Conservation (phyloP, 1,284 basidiomycete genomes). For the Cryptococcus maquisensis region DNA sequence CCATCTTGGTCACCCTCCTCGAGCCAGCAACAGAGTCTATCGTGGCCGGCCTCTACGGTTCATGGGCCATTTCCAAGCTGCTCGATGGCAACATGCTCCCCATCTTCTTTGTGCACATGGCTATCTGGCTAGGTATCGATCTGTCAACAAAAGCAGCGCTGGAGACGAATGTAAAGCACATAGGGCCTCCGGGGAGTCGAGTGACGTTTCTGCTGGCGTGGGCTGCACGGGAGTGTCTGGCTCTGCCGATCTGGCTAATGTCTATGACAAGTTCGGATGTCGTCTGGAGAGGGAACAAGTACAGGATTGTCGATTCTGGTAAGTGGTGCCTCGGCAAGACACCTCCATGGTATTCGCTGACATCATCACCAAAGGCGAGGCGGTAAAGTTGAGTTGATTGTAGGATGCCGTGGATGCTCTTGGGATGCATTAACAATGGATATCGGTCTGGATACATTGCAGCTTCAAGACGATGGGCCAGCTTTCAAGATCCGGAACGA, state of each 20-base stretch:
- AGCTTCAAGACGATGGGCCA: neutral
- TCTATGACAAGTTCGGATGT: conserved; percentile 76
- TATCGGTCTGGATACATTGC: neutral
- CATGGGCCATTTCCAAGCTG: conserved; percentile 57
- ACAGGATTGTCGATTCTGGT: conserved; percentile 42
- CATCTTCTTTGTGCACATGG: conserved; percentile 67
- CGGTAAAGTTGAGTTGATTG: neutral
- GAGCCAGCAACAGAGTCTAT: conserved; percentile 88
- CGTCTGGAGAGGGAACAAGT: conserved; percentile 66
- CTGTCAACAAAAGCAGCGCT: conserved; percentile 38
- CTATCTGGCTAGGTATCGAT: conserved; percentile 54
- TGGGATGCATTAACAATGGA: neutral
- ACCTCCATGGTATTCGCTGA: no score
- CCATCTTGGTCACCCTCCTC: conserved; percentile 66
- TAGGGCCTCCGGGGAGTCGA: conserved; percentile 58
- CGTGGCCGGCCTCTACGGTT: conserved; percentile 62
- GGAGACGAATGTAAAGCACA: conserved; percentile 59
- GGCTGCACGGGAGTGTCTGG: conserved; percentile 68
- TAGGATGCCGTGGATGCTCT: neutral
- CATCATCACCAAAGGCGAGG: neutral
- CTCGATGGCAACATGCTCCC: conserved; percentile 59
- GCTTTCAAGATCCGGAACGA: neutral
- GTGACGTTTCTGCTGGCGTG: conserved; percentile 66
- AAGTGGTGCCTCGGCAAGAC: conserved; percentile 4
- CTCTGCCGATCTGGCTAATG: conserved; percentile 77